Base-by-base conservation (phyloP, 129 eudicot genomes). In the Scalesia atractyloides region DNA sequence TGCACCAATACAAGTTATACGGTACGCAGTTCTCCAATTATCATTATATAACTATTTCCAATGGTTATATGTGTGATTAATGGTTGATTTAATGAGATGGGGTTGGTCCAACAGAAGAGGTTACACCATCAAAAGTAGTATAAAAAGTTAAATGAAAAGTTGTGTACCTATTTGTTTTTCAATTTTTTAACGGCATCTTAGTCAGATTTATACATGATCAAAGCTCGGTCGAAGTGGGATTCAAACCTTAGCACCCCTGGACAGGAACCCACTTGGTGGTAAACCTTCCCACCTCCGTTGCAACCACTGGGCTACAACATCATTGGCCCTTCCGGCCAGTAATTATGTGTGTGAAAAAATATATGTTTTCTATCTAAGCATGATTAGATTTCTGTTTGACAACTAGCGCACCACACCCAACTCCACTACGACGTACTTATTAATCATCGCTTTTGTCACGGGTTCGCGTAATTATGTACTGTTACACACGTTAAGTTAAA, bases 391-490 rank as follows among this genome's bases (percentile, higher is more conserved):
- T 71, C 81, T 77, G 82, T 77, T 77, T 70, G 73, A 78, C 73
- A 78, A 78, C 82, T 24, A 78, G 72, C 82, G 47, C 82, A 78
- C 82, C 77, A 53, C 77, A 78, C 82, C 82, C 61, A 64, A 77
- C 72, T 73, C 82, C 64, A 77, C 72, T 43, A 20, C 44, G 72
- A 66, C 61, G 67, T 78, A 71, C 82, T 64, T 53, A 70, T 41
- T 66, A 68, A 46, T 49, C 11, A 4, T 34, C 58, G 34, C 63
- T 12, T 59, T 48, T 17, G 48, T 48, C 62, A 48, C 6, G 47
- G 47, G 56, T 43, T 72, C 47, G 26, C 61, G n/a, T 15, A 2
- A 48, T 26, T 7, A 26, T 24, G 9, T 24, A 26, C 8, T 22
- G 0, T 66, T 30, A 39, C 36, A 12, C 39, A 22, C 39, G 64